phyloP scores from a whole-genome alignment of 305 asterid species.

The Fraxinus platypoda region DNA sequence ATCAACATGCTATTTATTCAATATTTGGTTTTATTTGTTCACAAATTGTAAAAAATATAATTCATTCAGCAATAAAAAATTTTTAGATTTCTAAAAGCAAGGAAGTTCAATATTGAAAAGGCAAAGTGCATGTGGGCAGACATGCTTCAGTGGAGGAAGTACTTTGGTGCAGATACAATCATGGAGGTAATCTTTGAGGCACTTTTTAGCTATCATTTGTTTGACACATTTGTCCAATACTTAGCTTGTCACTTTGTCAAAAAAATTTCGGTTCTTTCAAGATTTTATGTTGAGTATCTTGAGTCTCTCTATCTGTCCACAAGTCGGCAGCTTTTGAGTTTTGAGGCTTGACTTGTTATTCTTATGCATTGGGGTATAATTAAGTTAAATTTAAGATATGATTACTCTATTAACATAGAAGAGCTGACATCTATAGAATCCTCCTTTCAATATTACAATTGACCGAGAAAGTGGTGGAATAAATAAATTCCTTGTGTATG shows the following conservation, averaged over 20 bases:
- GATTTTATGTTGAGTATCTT: background rate
- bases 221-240: background rate
- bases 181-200: constrained; percentile 48
- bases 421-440: background rate
- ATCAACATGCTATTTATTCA: background rate
- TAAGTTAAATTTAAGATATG: too few species aligned
- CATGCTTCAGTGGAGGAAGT: constrained; percentile 79
- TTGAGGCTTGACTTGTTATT: background rate
- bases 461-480: background rate
- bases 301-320: background rate
- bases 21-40: background rate
- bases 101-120: constrained; percentile 58
- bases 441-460: background rate
- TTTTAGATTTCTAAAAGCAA: constrained; percentile 75
- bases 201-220: background rate
- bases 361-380: background rate
- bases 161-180: constrained; percentile 62
- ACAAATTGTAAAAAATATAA: background rate
- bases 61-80: constrained; percentile 10
- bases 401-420: too few species aligned
- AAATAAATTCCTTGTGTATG: background rate
- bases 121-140: constrained; percentile 79
- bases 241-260: background rate
- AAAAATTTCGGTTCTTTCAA: background rate
- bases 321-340: background rate